These are phyloP conservation scores for Clonostachys chloroleuca DNA, from an alignment of 2,329 filamentous ascomycete genomes.

Conservation along the genomic window DNA sequence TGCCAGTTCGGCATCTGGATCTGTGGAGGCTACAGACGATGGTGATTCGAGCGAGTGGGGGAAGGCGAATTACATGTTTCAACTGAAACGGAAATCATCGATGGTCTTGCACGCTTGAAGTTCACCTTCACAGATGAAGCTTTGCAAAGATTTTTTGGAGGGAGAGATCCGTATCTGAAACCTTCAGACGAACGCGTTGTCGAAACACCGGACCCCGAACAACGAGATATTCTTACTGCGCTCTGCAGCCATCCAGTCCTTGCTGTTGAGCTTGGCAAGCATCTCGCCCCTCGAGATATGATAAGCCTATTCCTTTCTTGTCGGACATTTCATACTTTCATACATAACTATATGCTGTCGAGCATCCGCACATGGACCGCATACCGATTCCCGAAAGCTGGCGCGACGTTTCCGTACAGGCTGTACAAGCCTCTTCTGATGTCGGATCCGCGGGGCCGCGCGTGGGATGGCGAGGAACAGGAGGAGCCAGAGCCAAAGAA, in stretches of 20 bases:
- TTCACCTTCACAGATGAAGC: slow-evolving; percentile 1
- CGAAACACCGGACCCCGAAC: slow-evolving; percentile 13
- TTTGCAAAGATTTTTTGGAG: slow-evolving; percentile 18
- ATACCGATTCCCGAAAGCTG: slow-evolving; percentile 48
- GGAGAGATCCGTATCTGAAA: slow-evolving; percentile 18
- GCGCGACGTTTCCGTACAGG: slow-evolving; percentile 54
- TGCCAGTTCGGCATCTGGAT: too few species aligned
- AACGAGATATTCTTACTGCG: slow-evolving; percentile 32
- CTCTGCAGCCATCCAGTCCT: slow-evolving; percentile 45
- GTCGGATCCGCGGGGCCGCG: slow-evolving; percentile 50
- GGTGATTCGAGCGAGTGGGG: too few species aligned
- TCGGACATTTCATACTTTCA: slow-evolving; percentile 53
- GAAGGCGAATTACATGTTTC: too few species aligned
- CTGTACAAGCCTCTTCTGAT: slow-evolving; percentile 55
- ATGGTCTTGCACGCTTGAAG: too few species aligned
- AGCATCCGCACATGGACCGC: slow-evolving; percentile 52
- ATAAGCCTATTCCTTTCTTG: slow-evolving; percentile 62
- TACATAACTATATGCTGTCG: slow-evolving; percentile 55
- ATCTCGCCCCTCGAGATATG: slow-evolving; percentile 51
- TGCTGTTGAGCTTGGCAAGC: slow-evolving; percentile 46
- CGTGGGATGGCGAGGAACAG: slow-evolving; percentile 14
- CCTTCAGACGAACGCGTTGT: slow-evolving; percentile 4
- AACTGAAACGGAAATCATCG: too few species aligned
- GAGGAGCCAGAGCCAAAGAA: slow-evolving; percentile 5
- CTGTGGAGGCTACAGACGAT: too few species aligned